Base-by-base conservation (phyloP, 352 stramenopile species). In the Phytopythium kandeliae region DNA sequence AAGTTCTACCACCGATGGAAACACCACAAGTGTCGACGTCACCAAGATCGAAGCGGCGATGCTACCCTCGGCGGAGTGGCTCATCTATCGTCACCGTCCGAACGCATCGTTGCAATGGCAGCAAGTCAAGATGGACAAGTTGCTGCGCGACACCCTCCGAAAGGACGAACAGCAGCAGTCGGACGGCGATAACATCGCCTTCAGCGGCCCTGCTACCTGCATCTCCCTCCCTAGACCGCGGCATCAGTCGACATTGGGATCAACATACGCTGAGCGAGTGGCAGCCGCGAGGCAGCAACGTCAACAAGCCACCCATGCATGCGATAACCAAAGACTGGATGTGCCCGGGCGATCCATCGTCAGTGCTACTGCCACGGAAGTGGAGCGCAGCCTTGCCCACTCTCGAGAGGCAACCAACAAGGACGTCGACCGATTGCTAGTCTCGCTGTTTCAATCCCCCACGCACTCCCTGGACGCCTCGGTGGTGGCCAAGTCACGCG, bases 61-160 rank as follows among this genome's bases (percentile, higher is more conserved):
- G 16, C 53, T 51, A 4, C 61, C 63, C 1, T 76, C 76, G 13
- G 65, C 65, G 15, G 69, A 88, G 34, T 88, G 77, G 77, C 56
- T 88, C 22, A 76, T 88, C 47, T 73, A 85, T 44, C 71, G 74
- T 17, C 62, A 74, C 43, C 77, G 69, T 15, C 26, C 53, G 12
- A 79, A 78, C 25, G 54, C 58, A 35, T 76, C 60, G 9, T 59
- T 65, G 13, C 62, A 66, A 26, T 62, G 77, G n/a, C 66, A 70
- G 33, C 61, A 78, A 35, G 41, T 63, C 8, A 66, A 77, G 24
- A 56, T 75, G 15, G 63, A 85, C n/a, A 65, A 76, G 31, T 58
- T 82, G 50, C 54, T 87, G 10, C 28, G 65, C 12, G 55, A 63
- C 12, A 58, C 67, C 0, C 36, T 77, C 11, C 51, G 61, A 21